A percentile compares a stretch with the other conserved stretches of the same genome.
phyloP scores from a whole-genome alignment of 441 rosid genomes.

The Viola pubescens region DNA sequence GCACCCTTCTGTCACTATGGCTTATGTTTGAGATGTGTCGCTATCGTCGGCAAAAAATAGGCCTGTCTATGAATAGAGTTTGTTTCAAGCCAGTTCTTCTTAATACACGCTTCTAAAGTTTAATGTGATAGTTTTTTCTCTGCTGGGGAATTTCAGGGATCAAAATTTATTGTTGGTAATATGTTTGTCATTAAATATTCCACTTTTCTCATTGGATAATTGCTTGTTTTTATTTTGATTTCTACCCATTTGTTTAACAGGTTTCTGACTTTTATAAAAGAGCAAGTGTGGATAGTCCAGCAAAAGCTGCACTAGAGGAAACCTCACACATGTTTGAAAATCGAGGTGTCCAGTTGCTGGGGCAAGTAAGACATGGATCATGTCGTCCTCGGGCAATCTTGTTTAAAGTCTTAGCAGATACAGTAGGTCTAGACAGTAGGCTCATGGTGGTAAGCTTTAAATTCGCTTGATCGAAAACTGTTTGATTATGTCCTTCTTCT shows the following conservation, averaged over 20 bases:
- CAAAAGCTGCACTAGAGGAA: slow-evolving; percentile 76
- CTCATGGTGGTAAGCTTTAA: slow-evolving; percentile 79
- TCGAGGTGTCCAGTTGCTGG: slow-evolving; percentile 76
- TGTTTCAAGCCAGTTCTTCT: slow-evolving; percentile 4
- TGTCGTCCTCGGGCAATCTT: slow-evolving; percentile 95
- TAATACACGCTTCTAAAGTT: too few species aligned
- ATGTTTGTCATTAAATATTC: neutral
- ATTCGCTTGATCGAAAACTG: slow-evolving; percentile 5
- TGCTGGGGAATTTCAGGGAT: neutral
- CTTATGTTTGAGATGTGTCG: too few species aligned
- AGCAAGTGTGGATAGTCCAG: slow-evolving; percentile 73
- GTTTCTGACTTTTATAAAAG: slow-evolving; percentile 91
- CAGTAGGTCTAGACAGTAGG: slow-evolving; percentile 89
- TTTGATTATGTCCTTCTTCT: slow-evolving; percentile 6
- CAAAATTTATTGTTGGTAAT: neutral
- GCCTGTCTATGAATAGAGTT: neutral
- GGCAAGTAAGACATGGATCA: slow-evolving; percentile 90
- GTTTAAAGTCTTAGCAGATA: slow-evolving; percentile 93
- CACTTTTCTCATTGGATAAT: slow-evolving; percentile 10
- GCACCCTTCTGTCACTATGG: too few species aligned
- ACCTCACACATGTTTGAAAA: slow-evolving; percentile 58
- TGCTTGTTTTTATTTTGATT: slow-evolving; percentile 13
- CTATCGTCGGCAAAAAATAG: too few species aligned
- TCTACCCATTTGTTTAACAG: slow-evolving; percentile 30
- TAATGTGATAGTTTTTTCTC: too few species aligned